Evolutionary conservation across 2,329 filamentous ascomycete species (phyloP).

Genomic region (Ophiocordyceps camponoti-saundersi): DNA sequence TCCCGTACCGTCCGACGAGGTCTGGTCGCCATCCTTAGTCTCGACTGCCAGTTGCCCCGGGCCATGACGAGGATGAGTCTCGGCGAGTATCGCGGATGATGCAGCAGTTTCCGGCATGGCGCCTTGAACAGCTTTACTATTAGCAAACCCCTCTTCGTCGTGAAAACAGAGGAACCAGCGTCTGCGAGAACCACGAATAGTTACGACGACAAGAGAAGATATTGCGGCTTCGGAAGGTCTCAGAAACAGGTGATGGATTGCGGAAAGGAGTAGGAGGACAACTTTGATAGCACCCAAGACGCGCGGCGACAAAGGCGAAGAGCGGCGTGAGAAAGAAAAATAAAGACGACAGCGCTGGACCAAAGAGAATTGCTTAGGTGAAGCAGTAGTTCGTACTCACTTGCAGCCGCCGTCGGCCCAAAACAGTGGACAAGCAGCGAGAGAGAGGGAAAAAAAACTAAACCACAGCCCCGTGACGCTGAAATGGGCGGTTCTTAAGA

Average conservation of each 20-base stretch:
- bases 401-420: slow-evolving; percentile 6
- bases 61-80: slow-evolving; percentile 17
- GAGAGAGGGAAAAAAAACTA: slow-evolving; percentile 2
- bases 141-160: background rate
- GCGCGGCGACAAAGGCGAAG: background rate
- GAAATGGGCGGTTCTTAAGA: slow-evolving; percentile 9
- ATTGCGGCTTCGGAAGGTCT: background rate
- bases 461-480: slow-evolving; percentile 9
- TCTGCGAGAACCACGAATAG: no score
- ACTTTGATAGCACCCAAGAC: background rate
- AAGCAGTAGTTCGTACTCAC: slow-evolving; percentile 7
- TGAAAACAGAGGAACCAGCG: background rate
- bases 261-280: background rate
- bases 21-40: slow-evolving; percentile 24
- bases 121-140: slow-evolving; percentile 2
- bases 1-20: slow-evolving; percentile 23
- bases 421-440: slow-evolving; percentile 7
- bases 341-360: background rate
- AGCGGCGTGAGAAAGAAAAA: background rate
- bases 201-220: background rate
- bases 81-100: slow-evolving; percentile 9
- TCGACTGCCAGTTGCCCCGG: slow-evolving; percentile 17
- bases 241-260: background rate
- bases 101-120: slow-evolving; percentile 17
- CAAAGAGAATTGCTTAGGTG: background rate